Base-by-base conservation (phyloP, 495 filamentous ascomycete genomes). In the Glutinoglossum americanum region DNA sequence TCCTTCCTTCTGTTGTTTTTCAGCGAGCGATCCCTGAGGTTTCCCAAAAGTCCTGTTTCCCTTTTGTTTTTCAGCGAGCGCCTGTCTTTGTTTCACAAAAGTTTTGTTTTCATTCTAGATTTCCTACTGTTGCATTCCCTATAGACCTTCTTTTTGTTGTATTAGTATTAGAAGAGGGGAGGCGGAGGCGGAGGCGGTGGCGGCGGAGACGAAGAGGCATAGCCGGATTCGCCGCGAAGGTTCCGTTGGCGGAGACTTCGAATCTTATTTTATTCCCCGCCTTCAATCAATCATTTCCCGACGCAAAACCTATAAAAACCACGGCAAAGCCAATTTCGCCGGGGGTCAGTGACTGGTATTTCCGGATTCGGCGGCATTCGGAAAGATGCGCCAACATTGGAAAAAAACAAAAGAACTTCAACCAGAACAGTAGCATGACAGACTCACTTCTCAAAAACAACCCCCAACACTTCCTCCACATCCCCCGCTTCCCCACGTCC, bases 401-500 rank as follows among this genome's bases (percentile, higher is more conserved):
- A n/a, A n/a, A n/a, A n/a, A n/a, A n/a, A n/a, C n/a, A n/a, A n/a
- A n/a, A n/a, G n/a, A n/a, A n/a, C n/a, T n/a, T n/a, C n/a, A n/a
- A n/a, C n/a, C n/a, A n/a, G n/a, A n/a, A n/a, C n/a, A n/a, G n/a
- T n/a, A n/a, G n/a, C n/a, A n/a, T n/a, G n/a, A n/a, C n/a, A 23
- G 28, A 73, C 74, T 64, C 65, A 92, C 84, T 94, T 97, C 68
- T 99, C 90, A 71, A 99, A 97, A 1, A 99, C 89, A 41, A 97
- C 90, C 1, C 93, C 93, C 59, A 99, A 70, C 1, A 97, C 88
- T 64, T 97, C 92, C 68, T 99, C 90, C 32, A 99, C 87, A 75
- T 99, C 92, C 1, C 87, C 89, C 45, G 76, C 77, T 59, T 86
- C 85, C 1, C 89, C 92, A 57, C 79, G 80, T 1, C 92, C 92